Evolutionary conservation across 768 basidiomycete genomes (phyloP).

Genomic region (Termitomyces sp.): DNA sequence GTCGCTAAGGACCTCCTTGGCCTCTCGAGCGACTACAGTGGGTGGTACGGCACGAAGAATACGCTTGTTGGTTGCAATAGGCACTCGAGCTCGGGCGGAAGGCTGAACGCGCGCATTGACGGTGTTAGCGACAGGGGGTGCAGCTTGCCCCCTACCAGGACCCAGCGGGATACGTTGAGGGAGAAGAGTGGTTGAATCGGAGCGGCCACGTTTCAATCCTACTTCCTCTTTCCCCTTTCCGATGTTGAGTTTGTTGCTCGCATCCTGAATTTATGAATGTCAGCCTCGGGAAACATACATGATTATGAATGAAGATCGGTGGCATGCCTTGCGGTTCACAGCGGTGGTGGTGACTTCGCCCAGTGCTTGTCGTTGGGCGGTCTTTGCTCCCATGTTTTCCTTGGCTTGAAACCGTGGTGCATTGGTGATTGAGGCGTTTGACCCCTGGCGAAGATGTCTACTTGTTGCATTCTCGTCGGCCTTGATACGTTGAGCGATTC

Average conservation of each 20-base stretch:
- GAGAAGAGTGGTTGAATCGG: slow-evolving; percentile 56
- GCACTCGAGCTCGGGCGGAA: slow-evolving; percentile 23
- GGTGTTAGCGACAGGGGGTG: slow-evolving; percentile 39
- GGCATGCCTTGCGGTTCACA: slow-evolving; percentile 68
- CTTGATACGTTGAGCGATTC: slow-evolving; percentile 63
- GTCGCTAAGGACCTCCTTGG: slow-evolving; percentile 30
- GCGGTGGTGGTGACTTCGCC: slow-evolving; percentile 79
- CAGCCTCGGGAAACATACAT: slow-evolving; percentile 10
- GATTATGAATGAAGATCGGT: slow-evolving; percentile 8
- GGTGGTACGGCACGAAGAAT: slow-evolving; percentile 43
- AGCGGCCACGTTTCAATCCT: slow-evolving; percentile 62
- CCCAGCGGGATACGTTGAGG: slow-evolving; percentile 71
- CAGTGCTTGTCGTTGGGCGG: slow-evolving; percentile 62
- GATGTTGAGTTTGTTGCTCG: slow-evolving; percentile 38
- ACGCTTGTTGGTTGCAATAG: slow-evolving; percentile 29
- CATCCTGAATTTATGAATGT: slow-evolving; percentile 36
- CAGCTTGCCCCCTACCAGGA: slow-evolving; percentile 46
- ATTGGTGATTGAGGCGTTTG: slow-evolving; percentile 41
- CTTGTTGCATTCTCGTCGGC: slow-evolving; percentile 77
- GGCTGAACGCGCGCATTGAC: slow-evolving; percentile 34
- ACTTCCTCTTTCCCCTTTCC: slow-evolving; percentile 71
- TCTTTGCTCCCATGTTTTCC: slow-evolving; percentile 49
- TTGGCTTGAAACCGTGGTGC: slow-evolving; percentile 50
- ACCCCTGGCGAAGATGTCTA: slow-evolving; percentile 62
- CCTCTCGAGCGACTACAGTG: slow-evolving; percentile 35